A percentile compares a stretch with the other conserved stretches of the same genome.
phyloP scores from a whole-genome alignment of 2,329 filamentous ascomycete genomes.

The Aschersonia sp. region DNA sequence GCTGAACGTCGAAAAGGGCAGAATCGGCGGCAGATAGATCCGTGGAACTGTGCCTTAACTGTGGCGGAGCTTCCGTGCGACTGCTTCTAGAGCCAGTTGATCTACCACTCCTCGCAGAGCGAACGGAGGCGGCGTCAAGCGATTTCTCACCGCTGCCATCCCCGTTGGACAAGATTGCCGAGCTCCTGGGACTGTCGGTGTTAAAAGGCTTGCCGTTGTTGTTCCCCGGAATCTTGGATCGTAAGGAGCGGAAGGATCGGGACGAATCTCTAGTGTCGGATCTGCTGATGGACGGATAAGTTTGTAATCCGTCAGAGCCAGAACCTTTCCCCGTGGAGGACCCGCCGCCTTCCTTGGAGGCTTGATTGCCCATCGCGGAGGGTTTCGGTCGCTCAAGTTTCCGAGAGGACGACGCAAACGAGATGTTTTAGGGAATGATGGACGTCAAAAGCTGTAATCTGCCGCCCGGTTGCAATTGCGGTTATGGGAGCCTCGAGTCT shows the following conservation, averaged over 20 bases:
- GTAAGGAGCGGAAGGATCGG: slow-evolving; percentile 70
- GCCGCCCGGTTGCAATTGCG: slow-evolving; percentile 4
- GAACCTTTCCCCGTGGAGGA: slow-evolving; percentile 33
- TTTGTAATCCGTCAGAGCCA: slow-evolving; percentile 45
- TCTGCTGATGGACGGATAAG: slow-evolving; percentile 82
- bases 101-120: slow-evolving; percentile 49
- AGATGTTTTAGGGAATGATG: background rate
- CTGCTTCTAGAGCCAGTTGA: slow-evolving; percentile 30
- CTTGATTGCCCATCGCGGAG: slow-evolving; percentile 58
- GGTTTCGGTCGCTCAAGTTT: background rate
- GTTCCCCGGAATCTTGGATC: slow-evolving; percentile 78
- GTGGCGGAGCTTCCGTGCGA: slow-evolving; percentile 26
- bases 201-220: slow-evolving; percentile 28
- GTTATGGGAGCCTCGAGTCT: slow-evolving; percentile 12
- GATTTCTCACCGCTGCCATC: slow-evolving; percentile 45
- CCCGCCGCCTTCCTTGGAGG: slow-evolving; percentile 44
- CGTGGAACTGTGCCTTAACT: slow-evolving; percentile 24
- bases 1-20: slow-evolving; percentile 34
- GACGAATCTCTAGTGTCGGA: slow-evolving; percentile 89
- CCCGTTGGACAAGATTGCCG: slow-evolving; percentile 48
- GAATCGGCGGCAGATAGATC: slow-evolving; percentile 26
- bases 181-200: slow-evolving; percentile 70
- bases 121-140: slow-evolving; percentile 59
- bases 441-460: background rate
- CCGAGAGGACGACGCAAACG: background rate